Evolutionary conservation across 352 stramenopile species (phyloP).

Genomic region (Heterotrichella gracilis): DNA sequence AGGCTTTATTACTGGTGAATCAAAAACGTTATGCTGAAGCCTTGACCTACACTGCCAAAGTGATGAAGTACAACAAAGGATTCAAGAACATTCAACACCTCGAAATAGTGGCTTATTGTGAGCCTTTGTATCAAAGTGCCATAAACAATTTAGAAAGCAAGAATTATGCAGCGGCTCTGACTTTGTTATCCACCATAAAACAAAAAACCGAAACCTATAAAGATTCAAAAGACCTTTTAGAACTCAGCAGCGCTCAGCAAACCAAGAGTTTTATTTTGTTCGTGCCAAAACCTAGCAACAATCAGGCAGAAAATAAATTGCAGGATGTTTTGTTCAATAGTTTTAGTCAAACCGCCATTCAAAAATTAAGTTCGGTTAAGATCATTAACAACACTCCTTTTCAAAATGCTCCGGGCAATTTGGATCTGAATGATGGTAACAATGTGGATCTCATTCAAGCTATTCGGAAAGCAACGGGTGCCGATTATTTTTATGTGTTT

Average conservation of each 20-base stretch:
- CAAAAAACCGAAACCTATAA: background rate
- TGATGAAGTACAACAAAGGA: background rate
- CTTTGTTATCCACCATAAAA: background rate
- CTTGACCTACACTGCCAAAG: background rate
- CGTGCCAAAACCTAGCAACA: background rate
- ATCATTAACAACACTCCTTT: conserved; percentile 7
- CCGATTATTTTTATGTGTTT: conserved; percentile 4
- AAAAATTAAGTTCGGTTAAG: conserved; percentile 3
- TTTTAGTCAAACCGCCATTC: background rate
- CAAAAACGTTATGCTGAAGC: background rate
- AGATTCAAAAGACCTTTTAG: background rate
- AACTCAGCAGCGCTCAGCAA: background rate
- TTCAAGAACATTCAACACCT: background rate
- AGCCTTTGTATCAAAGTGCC: background rate
- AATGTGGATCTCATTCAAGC: background rate
- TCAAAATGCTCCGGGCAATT: background rate
- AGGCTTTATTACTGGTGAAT: background rate
- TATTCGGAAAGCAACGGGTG: background rate
- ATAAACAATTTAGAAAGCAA: background rate
- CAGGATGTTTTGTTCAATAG: background rate
- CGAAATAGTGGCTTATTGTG: background rate
- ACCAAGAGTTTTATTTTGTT: conserved; percentile 9
- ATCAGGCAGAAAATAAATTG: background rate
- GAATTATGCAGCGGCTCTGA: background rate
- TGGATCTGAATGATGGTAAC: background rate